Evolutionary conservation across 2,329 filamentous ascomycete genomes (phyloP).

Genomic region (Erysiphe pulchra): DNA sequence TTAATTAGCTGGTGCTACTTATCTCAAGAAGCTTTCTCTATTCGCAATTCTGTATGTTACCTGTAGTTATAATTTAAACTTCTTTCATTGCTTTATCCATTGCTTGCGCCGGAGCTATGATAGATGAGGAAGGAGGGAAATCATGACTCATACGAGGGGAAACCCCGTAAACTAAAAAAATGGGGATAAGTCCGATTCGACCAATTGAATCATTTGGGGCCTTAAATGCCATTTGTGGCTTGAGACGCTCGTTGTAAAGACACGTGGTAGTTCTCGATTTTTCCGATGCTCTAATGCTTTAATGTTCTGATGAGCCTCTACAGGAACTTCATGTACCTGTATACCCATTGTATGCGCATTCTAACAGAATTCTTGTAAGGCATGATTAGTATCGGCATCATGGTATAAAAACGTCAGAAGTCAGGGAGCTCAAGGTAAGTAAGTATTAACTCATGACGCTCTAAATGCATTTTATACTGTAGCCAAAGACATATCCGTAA

Average conservation of each 20-base stretch:
- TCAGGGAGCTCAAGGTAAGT: constrained; percentile 1
- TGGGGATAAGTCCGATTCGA: not conserved
- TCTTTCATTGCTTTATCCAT: not conserved
- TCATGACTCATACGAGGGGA: not conserved
- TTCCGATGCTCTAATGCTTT: constrained; percentile 1
- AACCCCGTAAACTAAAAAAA: not conserved
- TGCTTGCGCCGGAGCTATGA: not conserved
- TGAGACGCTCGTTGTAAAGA: not conserved
- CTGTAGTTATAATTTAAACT: not conserved
- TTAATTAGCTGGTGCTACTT: too few species aligned
- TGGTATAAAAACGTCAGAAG: not conserved
- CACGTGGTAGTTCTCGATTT: constrained; percentile 1
- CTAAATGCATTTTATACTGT: constrained; percentile 1
- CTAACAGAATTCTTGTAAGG: constrained; percentile 1
- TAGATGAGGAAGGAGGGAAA: not conserved
- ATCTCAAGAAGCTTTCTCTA: too few species aligned
- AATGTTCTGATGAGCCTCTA: constrained; percentile 1
- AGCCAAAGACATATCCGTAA: not conserved
- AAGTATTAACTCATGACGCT: constrained; percentile 1
- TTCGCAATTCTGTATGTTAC: too few species aligned
- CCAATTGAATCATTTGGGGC: not conserved
- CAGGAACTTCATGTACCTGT: not conserved
- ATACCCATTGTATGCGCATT: not conserved
- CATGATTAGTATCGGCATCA: constrained; percentile 1
- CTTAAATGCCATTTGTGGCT: constrained; percentile 1